A percentile compares a stretch with the other conserved stretches of the same genome.
Evolutionary conservation across 768 basidiomycete genomes (phyloP).

Genomic region (Leccinum broughii): DNA sequence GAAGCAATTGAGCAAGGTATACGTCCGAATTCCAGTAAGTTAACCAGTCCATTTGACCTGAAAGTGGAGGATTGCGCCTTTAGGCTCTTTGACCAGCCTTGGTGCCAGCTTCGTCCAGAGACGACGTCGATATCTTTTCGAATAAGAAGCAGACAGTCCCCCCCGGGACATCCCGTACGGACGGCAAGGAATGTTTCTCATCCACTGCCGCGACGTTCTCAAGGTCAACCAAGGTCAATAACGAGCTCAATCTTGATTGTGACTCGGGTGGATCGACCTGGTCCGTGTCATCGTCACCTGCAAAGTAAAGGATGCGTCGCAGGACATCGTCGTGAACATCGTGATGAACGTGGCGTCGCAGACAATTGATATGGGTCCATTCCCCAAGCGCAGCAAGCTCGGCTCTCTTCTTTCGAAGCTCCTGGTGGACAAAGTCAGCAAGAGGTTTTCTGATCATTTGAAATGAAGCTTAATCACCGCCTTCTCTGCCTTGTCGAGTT

Average conservation of each 20-base stretch:
- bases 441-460: not conserved
- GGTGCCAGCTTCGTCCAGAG: constrained; percentile 7
- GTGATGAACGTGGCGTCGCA: constrained; percentile 44
- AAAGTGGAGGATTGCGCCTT: constrained; percentile 2
- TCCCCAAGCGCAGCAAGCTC: constrained; percentile 72
- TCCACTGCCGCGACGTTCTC: constrained; percentile 44
- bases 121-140: constrained; percentile 49
- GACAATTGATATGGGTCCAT: constrained; percentile 85
- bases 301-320: constrained; percentile 41
- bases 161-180: constrained; percentile 52
- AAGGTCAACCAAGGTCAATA: constrained; percentile 49
- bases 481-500: constrained; percentile 49
- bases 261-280: constrained; percentile 12
- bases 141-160: constrained; percentile 80
- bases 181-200: constrained; percentile 32
- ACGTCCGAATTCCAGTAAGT: not conserved
- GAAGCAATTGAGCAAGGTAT: not conserved
- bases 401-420: constrained; percentile 64
- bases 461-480: constrained; percentile 41
- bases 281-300: constrained; percentile 15
- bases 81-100: not conserved
- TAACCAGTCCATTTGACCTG: not conserved
- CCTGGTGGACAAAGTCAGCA: constrained; percentile 39
- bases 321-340: constrained; percentile 68
- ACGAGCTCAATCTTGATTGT: constrained; percentile 31